Conservation (phyloP, 1,284 basidiomycete species). For the Pseudozyma hubeiensis region DNA sequence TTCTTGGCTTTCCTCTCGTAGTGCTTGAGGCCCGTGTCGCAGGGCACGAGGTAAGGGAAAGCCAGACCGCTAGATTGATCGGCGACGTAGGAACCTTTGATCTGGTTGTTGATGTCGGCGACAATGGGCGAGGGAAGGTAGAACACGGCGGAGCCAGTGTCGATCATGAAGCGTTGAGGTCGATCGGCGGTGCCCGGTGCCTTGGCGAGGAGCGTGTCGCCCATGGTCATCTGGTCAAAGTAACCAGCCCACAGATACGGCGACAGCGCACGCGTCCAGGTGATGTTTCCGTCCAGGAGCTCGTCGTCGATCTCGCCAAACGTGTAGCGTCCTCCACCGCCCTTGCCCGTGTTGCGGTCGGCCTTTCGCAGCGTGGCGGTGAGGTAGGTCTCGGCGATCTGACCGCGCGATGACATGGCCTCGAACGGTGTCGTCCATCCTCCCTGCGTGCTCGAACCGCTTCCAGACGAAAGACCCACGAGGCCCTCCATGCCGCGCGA, state of each 20-base stretch:
- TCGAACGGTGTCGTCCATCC: conserved; percentile 59
- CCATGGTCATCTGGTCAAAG: conserved; percentile 50
- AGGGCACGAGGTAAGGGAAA: conserved; percentile 54
- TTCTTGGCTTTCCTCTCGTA: conserved; percentile 44
- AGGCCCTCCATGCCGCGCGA: conserved; percentile 57
- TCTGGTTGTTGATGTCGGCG: conserved; percentile 45
- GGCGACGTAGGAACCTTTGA: conserved; percentile 38
- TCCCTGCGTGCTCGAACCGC: conserved; percentile 34
- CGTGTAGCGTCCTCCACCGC: conserved; percentile 55
- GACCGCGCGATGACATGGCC: conserved; percentile 48
- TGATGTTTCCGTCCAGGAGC: conserved; percentile 41
- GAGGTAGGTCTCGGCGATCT: conserved; percentile 49
- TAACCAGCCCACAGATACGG: conserved; percentile 52
- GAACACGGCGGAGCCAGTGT: conserved; percentile 55
- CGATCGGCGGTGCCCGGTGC: conserved; percentile 20
- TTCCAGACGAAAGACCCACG: conserved; percentile 46
- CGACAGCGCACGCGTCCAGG: conserved; percentile 44
- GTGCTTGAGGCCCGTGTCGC: conserved; percentile 49
- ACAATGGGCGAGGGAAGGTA: conserved; percentile 45
- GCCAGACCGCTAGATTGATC: conserved; percentile 28
- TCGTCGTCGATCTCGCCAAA: conserved; percentile 54
- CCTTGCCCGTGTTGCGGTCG: conserved; percentile 52
- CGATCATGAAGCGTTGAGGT: conserved; percentile 50
- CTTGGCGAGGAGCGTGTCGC: conserved; percentile 24
- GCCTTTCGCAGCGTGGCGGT: conserved; percentile 54